phyloP scores from a whole-genome alignment of 2,329 filamentous ascomycete species.

The Colletotrichum somersetense region DNA sequence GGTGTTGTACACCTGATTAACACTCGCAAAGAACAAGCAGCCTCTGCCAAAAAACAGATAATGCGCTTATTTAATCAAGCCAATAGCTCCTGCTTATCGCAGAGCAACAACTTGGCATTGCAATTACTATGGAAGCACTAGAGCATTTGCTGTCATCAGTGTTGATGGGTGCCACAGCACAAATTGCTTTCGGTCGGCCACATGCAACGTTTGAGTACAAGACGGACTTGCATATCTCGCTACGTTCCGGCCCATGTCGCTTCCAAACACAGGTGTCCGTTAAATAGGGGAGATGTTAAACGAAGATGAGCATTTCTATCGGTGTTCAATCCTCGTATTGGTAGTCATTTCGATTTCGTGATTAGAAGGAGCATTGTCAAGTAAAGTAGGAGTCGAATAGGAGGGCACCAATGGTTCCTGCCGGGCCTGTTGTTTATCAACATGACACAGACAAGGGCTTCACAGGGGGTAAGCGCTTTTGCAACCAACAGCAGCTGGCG shows the following conservation, averaged over 20 bases:
- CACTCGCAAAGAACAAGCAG: not conserved
- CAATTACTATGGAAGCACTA: not conserved
- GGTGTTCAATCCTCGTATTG: not conserved
- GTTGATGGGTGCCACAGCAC: constrained; percentile 8
- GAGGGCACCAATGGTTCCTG: not conserved
- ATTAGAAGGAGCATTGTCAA: constrained; percentile 10
- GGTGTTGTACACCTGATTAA: not conserved
- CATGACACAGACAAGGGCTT: constrained; percentile 33
- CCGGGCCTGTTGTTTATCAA: constrained; percentile 13
- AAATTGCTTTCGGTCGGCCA: constrained; percentile 1
- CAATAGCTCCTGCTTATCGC: not conserved
- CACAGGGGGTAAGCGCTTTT: constrained; percentile 7
- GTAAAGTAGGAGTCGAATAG: constrained; percentile 3
- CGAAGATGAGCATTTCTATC: not conserved
- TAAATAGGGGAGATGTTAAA: not conserved
- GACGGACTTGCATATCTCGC: constrained; percentile 9
- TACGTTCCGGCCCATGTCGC: not conserved
- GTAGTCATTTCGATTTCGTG: constrained; percentile 10
- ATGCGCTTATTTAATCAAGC: constrained; percentile 20
- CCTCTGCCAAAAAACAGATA: not conserved
- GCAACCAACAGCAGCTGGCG: constrained; percentile 15
- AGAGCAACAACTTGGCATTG: not conserved
- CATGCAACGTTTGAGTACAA: not conserved
- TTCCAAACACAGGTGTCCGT: not conserved
- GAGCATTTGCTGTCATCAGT: not conserved